Evolutionary conservation across 441 rosid species (phyloP).

Genomic region (Adansonia rubrostipa): DNA sequence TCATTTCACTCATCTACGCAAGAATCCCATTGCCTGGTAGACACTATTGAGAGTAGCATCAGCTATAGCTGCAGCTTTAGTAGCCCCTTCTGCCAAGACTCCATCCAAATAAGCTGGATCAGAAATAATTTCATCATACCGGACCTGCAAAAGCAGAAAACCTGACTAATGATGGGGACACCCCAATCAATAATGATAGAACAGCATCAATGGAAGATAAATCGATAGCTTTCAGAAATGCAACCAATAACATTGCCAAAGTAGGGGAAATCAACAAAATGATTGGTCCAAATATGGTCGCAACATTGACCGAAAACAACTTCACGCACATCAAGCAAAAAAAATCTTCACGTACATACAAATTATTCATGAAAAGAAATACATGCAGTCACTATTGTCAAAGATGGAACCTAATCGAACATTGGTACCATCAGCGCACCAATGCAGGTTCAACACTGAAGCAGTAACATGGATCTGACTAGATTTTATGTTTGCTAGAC

Average conservation of each 20-base stretch:
- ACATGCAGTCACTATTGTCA: neutral
- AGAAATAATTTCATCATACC: conserved; percentile 63
- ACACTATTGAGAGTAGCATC: conserved; percentile 65
- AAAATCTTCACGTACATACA: neutral
- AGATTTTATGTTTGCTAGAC: conserved; percentile 9
- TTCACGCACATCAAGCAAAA: conserved; percentile 8
- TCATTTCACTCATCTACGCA: conserved; percentile 45
- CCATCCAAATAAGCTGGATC: conserved; percentile 67
- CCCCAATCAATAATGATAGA: conserved; percentile 7
- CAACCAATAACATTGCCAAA: neutral
- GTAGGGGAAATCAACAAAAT: neutral
- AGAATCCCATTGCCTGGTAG: conserved; percentile 86
- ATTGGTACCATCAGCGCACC: conserved; percentile 6
- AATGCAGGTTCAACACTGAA: conserved; percentile 20
- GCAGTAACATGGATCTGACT: neutral
- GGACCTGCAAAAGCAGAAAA: conserved; percentile 45
- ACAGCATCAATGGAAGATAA: conserved; percentile 19
- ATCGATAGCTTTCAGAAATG: conserved; percentile 7
- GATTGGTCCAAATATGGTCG: neutral
- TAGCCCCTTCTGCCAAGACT: conserved; percentile 66
- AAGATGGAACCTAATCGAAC: conserved; percentile 15
- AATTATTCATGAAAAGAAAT: neutral
- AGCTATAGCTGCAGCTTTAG: conserved; percentile 68
- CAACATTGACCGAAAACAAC: neutral
- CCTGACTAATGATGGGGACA: conserved; percentile 26